Evolutionary conservation across 1,139 yeast genomes (phyloP).

Genomic region (Nakaseomyces glabratus): DNA sequence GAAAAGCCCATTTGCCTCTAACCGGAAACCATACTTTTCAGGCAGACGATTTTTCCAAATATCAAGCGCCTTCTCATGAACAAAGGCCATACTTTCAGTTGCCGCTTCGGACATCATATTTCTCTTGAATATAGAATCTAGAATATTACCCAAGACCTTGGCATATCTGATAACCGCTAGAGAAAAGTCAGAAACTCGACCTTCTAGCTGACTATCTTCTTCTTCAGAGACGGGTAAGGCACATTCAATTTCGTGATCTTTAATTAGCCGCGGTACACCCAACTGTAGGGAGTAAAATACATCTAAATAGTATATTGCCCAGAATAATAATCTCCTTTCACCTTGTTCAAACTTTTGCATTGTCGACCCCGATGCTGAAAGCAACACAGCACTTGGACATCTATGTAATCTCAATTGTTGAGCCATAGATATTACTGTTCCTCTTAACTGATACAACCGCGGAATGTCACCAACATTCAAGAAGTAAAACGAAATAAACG

Average conservation of each 20-base stretch:
- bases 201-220: slow-evolving; percentile 45
- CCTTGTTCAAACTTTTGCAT: slow-evolving; percentile 63
- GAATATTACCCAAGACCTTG: slow-evolving; percentile 61
- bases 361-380: slow-evolving; percentile 43
- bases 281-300: slow-evolving; percentile 63
- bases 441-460: slow-evolving; percentile 67
- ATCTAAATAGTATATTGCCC: slow-evolving; percentile 78
- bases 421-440: slow-evolving; percentile 71
- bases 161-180: slow-evolving; percentile 61
- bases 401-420: slow-evolving; percentile 79
- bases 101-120: slow-evolving; percentile 37
- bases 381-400: slow-evolving; percentile 76
- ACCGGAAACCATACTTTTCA: slow-evolving; percentile 49
- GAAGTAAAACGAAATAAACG: slow-evolving; percentile 64
- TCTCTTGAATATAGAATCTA: slow-evolving; percentile 56
- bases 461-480: slow-evolving; percentile 65
- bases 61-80: slow-evolving; percentile 64
- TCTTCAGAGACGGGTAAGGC: slow-evolving; percentile 69
- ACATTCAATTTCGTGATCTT: slow-evolving; percentile 78
- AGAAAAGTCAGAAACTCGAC: slow-evolving; percentile 57
- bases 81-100: slow-evolving; percentile 32
- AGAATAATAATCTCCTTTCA: slow-evolving; percentile 69
- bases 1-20: slow-evolving; percentile 51
- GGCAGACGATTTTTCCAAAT: slow-evolving; percentile 74
- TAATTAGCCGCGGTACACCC: slow-evolving; percentile 74